Conservation (phyloP, 345 rosid genomes). For the Populus simonii region DNA sequence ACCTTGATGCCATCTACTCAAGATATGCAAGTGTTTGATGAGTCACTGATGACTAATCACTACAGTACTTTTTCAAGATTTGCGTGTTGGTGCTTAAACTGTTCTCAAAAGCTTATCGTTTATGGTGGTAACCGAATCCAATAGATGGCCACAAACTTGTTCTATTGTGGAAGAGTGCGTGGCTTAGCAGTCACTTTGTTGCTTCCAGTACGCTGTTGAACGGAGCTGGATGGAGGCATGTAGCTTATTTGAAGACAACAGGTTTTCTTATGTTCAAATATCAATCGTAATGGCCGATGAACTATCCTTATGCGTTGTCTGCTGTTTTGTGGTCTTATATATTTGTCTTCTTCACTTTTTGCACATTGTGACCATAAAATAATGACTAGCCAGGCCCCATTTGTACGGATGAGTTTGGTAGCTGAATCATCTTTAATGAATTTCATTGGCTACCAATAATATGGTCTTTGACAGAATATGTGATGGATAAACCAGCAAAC, state of each 20-base stretch:
- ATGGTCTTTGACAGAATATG: neutral
- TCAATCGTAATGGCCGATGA: neutral
- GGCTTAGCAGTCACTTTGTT: neutral
- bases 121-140: neutral
- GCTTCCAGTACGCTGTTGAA: neutral
- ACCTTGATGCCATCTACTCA: slow-evolving; percentile 1
- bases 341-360: neutral
- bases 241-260: neutral
- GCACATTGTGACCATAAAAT: neutral
- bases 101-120: neutral
- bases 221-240: neutral
- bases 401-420: too few relatives aligned
- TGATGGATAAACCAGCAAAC: neutral
- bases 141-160: neutral
- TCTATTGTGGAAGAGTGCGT: neutral
- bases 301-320: too few relatives aligned
- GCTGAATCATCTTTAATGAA: neutral
- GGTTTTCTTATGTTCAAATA: neutral
- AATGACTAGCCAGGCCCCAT: too few relatives aligned
- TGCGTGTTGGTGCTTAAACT: neutral
- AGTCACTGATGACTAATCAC: neutral
- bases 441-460: neutral
- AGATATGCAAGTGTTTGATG: neutral
- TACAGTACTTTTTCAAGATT: too few relatives aligned
- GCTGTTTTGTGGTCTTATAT: neutral